Conservation (phyloP, 176 grass and related monocot species). For the Musa troglodytarum region DNA sequence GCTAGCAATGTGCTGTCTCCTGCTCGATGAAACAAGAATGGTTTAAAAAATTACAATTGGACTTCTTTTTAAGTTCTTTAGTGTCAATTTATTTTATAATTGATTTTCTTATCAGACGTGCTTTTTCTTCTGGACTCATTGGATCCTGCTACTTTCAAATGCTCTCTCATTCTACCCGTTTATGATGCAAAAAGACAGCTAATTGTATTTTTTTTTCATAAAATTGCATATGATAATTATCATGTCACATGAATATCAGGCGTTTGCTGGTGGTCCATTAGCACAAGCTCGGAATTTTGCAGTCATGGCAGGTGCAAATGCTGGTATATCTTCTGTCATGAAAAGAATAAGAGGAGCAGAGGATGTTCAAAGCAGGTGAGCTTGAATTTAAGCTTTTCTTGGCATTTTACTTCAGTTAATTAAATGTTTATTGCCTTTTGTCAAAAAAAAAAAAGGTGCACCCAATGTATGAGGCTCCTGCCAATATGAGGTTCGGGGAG, state of each 20-base stretch:
- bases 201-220: neutral
- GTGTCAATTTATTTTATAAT: neutral
- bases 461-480: too few relatives aligned
- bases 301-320: constrained; percentile 18
- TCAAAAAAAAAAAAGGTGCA: too few relatives aligned
- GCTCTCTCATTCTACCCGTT: neutral
- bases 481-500: too few relatives aligned
- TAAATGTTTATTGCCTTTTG: too few relatives aligned
- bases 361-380: constrained; percentile 13
- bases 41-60: neutral
- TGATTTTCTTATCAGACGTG: neutral
- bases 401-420: too few relatives aligned
- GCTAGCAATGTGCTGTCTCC: neutral
- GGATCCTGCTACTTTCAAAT: neutral
- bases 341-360: constrained; percentile 16
- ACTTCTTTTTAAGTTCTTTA: neutral
- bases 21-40: neutral
- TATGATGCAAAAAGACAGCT: neutral
- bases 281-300: constrained; percentile 21
- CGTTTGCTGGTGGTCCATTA: constrained; percentile 11
- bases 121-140: neutral
- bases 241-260: neutral
- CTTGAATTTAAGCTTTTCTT: too few relatives aligned
- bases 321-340: constrained; percentile 18
- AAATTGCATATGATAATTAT: neutral